Conservation (phyloP, 2,329 filamentous ascomycete genomes). For the Penicillium frequentans region DNA sequence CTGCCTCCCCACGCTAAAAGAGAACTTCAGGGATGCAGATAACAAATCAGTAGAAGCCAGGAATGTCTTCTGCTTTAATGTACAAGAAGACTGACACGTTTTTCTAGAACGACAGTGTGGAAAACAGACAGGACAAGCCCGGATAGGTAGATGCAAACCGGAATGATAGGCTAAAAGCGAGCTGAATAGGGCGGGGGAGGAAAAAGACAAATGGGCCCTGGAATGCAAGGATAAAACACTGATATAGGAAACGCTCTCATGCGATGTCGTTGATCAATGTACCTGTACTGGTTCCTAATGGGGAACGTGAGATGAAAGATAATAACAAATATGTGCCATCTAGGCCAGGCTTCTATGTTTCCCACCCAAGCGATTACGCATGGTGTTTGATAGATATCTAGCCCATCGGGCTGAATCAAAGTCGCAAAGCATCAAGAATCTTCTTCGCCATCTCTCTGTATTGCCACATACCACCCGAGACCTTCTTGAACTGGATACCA, state of each 20-base stretch:
- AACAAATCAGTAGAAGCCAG: not conserved
- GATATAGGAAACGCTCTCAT: constrained; percentile 28
- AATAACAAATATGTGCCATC: not conserved
- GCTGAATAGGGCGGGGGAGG: constrained; percentile 1
- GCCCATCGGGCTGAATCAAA: constrained; percentile 51
- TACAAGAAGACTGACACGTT: constrained; percentile 26
- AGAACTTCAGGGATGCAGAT: not conserved
- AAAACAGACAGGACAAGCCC: constrained; percentile 17
- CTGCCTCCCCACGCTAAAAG: not conserved
- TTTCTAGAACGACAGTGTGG: constrained; percentile 13
- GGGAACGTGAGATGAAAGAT: constrained; percentile 1
- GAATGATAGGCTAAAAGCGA: constrained; percentile 19
- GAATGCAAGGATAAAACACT: constrained; percentile 18
- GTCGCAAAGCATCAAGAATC: constrained; percentile 80
- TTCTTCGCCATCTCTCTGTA: constrained; percentile 98
- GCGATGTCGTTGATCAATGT: constrained; percentile 22
- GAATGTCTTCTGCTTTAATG: constrained; percentile 23
- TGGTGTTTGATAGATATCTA: not conserved
- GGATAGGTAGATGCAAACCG: constrained; percentile 15
- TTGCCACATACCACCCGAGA: constrained; percentile 94
- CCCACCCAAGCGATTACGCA: not conserved
- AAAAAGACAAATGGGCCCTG: constrained; percentile 5
- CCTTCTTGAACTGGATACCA: constrained; percentile 97
- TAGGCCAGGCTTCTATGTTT: constrained; percentile 11
- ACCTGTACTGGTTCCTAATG: not conserved